Percentiles rank a stretch among this genome's conserved stretches.
Conservation (phyloP, 768 basidiomycete species). For the Tephrocybe rancida region DNA sequence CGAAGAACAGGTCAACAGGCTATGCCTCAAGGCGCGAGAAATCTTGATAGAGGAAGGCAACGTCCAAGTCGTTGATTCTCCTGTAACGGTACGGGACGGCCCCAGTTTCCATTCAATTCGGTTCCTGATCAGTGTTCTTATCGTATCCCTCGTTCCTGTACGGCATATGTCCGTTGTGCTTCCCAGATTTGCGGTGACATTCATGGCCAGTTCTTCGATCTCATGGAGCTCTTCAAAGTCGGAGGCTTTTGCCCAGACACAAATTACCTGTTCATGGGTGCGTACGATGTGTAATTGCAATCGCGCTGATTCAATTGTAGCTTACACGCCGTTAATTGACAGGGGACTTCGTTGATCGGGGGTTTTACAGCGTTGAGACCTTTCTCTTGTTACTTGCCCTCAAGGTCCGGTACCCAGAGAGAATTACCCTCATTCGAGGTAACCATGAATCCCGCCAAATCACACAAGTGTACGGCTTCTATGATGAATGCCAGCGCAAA, state of each 20-base stretch:
- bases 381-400: slow-evolving; percentile 92
- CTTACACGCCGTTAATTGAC: slow-evolving; percentile 7
- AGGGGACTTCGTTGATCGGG: slow-evolving; percentile 99
- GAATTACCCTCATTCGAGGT: slow-evolving; percentile 94
- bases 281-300: slow-evolving; percentile 22
- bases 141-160: slow-evolving; percentile 15
- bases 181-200: slow-evolving; percentile 90
- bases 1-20: slow-evolving; percentile 92
- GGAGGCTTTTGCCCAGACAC: slow-evolving; percentile 93
- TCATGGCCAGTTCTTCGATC: slow-evolving; percentile 95
- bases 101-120: slow-evolving; percentile 14
- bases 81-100: slow-evolving; percentile 78
- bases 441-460: slow-evolving; percentile 99
- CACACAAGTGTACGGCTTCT: slow-evolving; percentile 93
- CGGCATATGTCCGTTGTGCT: slow-evolving; percentile 9
- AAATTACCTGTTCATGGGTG: slow-evolving; percentile 96
- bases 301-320: background rate
- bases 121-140: slow-evolving; percentile 9
- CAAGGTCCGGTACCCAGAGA: slow-evolving; percentile 96
- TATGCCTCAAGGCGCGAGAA: slow-evolving; percentile 95
- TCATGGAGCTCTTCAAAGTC: slow-evolving; percentile 93
- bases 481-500: slow-evolving; percentile 96
- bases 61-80: slow-evolving; percentile 89
- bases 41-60: slow-evolving; percentile 98
- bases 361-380: slow-evolving; percentile 96